These are phyloP conservation scores for Eucalyptus cloeziana DNA, from an alignment of 345 rosid genomes.

Conservation along the genomic window DNA sequence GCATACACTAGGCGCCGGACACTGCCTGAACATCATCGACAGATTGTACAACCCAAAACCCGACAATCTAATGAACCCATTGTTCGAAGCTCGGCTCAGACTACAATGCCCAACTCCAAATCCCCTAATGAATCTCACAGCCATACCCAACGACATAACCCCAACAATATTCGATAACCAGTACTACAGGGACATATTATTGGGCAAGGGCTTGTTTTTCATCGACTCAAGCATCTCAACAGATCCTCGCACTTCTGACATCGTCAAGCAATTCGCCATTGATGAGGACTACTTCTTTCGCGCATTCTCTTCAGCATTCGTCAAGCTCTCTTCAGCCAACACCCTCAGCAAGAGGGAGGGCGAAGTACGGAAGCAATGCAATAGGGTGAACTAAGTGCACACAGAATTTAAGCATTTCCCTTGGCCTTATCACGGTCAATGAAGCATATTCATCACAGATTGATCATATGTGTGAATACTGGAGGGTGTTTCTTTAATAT, in stretches of 20 bases:
- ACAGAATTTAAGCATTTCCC: neutral
- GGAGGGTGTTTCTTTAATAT: neutral
- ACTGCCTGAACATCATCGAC: constrained; percentile 8
- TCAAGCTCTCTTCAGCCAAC: constrained; percentile 1
- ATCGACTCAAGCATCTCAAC: neutral
- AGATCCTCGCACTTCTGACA: constrained; percentile 6
- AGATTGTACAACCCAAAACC: neutral
- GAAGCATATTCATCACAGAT: neutral
- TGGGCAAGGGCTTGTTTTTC: constrained; percentile 3
- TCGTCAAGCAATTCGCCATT: neutral
- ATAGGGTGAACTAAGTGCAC: neutral
- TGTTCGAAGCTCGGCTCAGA: neutral
- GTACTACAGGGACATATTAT: neutral
- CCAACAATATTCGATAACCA: constrained; percentile 10
- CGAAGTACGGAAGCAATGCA: constrained; percentile 12
- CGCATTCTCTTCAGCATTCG: constrained; percentile 4
- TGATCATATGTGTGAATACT: neutral
- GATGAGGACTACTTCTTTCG: neutral
- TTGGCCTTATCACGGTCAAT: neutral
- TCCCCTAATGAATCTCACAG: neutral
- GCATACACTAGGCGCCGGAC: constrained; percentile 6
- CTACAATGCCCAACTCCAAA: neutral
- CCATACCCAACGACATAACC: constrained; percentile 2
- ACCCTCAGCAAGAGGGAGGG: neutral
- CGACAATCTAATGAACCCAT: neutral